Evolutionary conservation across 371 early-diverging fungal species (phyloP).

Genomic region (Lichtheimia hyalospora): DNA sequence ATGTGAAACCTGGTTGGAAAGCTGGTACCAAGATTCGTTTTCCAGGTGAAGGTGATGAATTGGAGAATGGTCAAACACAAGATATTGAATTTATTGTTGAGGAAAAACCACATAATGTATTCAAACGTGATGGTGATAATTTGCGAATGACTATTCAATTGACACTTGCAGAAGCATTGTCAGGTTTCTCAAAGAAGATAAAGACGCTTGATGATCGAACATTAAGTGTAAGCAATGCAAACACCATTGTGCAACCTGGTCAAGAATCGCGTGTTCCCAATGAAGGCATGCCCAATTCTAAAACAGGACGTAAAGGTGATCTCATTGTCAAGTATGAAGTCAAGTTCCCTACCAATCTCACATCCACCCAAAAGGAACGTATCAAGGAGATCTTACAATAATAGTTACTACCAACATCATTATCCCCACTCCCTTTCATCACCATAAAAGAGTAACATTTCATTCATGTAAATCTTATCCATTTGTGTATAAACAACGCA

Average conservation of each 20-base stretch:
- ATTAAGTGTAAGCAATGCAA: constrained; percentile 63
- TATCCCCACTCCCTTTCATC: neutral
- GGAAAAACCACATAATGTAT: constrained; percentile 89
- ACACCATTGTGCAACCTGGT: constrained; percentile 71
- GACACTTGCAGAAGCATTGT: constrained; percentile 77
- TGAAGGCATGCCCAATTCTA: constrained; percentile 94
- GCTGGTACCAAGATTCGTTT: constrained; percentile 97
- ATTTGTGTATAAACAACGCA: no score
- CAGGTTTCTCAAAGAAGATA: constrained; percentile 77
- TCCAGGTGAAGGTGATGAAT: constrained; percentile 91
- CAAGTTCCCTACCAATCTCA: constrained; percentile 77
- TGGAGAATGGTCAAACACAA: constrained; percentile 76
- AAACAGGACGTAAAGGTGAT: constrained; percentile 84
- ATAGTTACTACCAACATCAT: neutral
- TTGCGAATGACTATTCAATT: constrained; percentile 68
- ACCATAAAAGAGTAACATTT: no score
- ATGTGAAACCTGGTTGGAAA: constrained; percentile 97
- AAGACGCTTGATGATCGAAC: constrained; percentile 79
- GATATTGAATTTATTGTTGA: constrained; percentile 95
- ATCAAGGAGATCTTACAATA: constrained; percentile 35
- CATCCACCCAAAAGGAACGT: constrained; percentile 69
- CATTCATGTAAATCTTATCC: no score
- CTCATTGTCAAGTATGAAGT: constrained; percentile 78
- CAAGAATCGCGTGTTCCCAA: constrained; percentile 70
- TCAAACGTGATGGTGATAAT: constrained; percentile 92